These are phyloP conservation scores for Sclerotinia trifoliorum DNA, from an alignment of 2,329 filamentous ascomycete species.

Conservation along the genomic window DNA sequence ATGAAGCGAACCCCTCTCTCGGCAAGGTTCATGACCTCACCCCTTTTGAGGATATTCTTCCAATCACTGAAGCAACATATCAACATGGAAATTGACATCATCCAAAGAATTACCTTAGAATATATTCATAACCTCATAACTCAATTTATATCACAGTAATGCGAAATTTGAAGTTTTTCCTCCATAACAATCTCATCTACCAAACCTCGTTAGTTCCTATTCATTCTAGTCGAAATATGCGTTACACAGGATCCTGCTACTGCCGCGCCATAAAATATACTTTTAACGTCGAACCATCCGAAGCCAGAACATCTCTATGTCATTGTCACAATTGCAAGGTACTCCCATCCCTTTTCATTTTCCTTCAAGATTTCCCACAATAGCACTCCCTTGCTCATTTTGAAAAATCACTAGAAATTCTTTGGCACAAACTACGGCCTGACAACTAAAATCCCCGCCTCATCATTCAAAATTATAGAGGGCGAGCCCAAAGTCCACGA, in stretches of 20 bases:
- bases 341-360: slow-evolving; percentile 16
- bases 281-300: slow-evolving; percentile 46
- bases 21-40: too few relatives aligned
- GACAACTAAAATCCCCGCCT: slow-evolving; percentile 50
- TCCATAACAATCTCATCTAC: not conserved
- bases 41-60: too few relatives aligned
- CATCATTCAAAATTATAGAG: slow-evolving; percentile 44
- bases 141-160: not conserved
- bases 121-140: too few relatives aligned
- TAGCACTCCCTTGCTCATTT: not conserved
- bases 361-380: not conserved
- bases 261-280: slow-evolving; percentile 49
- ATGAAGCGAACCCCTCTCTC: too few relatives aligned
- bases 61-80: too few relatives aligned
- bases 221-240: slow-evolving; percentile 8
- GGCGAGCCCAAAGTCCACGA: slow-evolving; percentile 47
- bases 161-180: not conserved
- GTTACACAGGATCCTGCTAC: slow-evolving; percentile 46
- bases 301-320: slow-evolving; percentile 52
- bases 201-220: not conserved
- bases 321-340: slow-evolving; percentile 55
- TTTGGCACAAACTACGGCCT: slow-evolving; percentile 53
- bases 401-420: slow-evolving; percentile 44
- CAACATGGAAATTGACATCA: too few relatives aligned
- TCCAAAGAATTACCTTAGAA: too few relatives aligned